Conservation (phyloP, 768 basidiomycete genomes). For the Pholiota conissans region DNA sequence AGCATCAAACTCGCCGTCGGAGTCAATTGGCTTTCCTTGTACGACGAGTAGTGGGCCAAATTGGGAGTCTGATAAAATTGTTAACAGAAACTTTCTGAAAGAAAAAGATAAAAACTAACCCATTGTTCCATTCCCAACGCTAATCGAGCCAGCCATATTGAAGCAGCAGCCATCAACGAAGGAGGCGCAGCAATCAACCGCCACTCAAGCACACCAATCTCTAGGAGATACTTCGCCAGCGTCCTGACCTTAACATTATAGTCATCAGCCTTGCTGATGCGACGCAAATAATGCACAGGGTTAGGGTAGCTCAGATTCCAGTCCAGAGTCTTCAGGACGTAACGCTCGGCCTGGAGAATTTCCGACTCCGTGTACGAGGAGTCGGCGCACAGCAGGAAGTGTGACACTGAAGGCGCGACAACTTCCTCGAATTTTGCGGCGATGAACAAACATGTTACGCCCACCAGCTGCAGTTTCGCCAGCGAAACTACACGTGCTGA, state of each 20-base stretch:
- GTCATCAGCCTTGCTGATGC: conserved; percentile 94
- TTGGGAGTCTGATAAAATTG: conserved; percentile 61
- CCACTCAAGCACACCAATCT: conserved; percentile 90
- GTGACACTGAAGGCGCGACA: conserved; percentile 84
- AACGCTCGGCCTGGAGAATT: conserved; percentile 73
- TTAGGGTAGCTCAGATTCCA: conserved; percentile 94
- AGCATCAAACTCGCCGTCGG: conserved; percentile 93
- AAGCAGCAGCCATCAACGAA: conserved; percentile 84
- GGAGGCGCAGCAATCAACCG: conserved; percentile 79
- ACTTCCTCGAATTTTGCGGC: conserved; percentile 97
- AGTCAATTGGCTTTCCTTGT: conserved; percentile 78
- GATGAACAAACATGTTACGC: conserved; percentile 91
- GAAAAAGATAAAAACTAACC: too few species aligned
- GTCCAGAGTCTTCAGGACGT: conserved; percentile 88
- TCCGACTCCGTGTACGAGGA: conserved; percentile 86
- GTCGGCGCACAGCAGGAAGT: conserved; percentile 85
- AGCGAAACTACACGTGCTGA: conserved; percentile 80
- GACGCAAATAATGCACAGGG: conserved; percentile 89
- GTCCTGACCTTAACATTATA: conserved; percentile 93
- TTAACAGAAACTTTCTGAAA: too few species aligned
- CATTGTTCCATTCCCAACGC: conserved; percentile 83
- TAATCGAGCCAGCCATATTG: conserved; percentile 87
- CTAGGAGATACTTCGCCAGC: conserved; percentile 91
- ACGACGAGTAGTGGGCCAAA: conserved; percentile 92
- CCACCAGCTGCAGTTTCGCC: conserved; percentile 93